These are phyloP conservation scores for Monosporascus sp. DNA, from an alignment of 2,329 filamentous ascomycete genomes.

Conservation along the genomic window DNA sequence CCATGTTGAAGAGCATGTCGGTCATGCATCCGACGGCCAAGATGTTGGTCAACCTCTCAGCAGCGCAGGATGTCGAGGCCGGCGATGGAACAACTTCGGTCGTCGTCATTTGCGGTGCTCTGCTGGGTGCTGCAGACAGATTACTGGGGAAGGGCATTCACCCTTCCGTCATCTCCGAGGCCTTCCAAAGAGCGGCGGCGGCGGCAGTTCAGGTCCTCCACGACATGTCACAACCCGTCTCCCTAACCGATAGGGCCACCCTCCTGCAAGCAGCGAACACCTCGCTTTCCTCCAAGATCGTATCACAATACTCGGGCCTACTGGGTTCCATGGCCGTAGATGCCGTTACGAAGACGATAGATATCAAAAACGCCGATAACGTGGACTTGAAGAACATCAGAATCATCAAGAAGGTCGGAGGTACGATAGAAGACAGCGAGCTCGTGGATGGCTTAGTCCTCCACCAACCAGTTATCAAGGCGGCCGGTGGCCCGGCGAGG, in stretches of 20 bases:
- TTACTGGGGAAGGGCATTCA: slow-evolving; percentile 91
- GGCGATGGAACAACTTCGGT: slow-evolving; percentile 98
- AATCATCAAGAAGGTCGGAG: slow-evolving; percentile 95
- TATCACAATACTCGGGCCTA: slow-evolving; percentile 91
- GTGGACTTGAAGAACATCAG: slow-evolving; percentile 95
- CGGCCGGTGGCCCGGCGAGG: slow-evolving; percentile 78
- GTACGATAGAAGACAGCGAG: slow-evolving; percentile 97
- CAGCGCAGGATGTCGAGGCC: slow-evolving; percentile 96
- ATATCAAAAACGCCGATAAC: slow-evolving; percentile 91
- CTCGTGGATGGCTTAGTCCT: slow-evolving; percentile 92
- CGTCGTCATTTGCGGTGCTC: slow-evolving; percentile 92
- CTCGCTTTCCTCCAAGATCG: slow-evolving; percentile 96
- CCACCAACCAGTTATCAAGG: slow-evolving; percentile 90
- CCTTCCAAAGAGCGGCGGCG: slow-evolving; percentile 90
- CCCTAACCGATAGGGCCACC: slow-evolving; percentile 78
- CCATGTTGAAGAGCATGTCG: slow-evolving; percentile 98
- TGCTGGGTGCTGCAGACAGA: slow-evolving; percentile 88
- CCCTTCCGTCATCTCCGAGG: slow-evolving; percentile 94
- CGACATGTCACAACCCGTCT: slow-evolving; percentile 92
- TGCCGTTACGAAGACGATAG: slow-evolving; percentile 91
- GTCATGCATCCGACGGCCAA: slow-evolving; percentile 99
- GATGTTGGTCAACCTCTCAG: slow-evolving; percentile 96
- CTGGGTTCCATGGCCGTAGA: slow-evolving; percentile 98
- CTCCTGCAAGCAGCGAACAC: slow-evolving; percentile 96
- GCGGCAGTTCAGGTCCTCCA: slow-evolving; percentile 86